A percentile compares a stretch with the other conserved stretches of the same genome.
phyloP scores from a whole-genome alignment of 352 stramenopile genomes.

The Globisporangium abappressorium region DNA sequence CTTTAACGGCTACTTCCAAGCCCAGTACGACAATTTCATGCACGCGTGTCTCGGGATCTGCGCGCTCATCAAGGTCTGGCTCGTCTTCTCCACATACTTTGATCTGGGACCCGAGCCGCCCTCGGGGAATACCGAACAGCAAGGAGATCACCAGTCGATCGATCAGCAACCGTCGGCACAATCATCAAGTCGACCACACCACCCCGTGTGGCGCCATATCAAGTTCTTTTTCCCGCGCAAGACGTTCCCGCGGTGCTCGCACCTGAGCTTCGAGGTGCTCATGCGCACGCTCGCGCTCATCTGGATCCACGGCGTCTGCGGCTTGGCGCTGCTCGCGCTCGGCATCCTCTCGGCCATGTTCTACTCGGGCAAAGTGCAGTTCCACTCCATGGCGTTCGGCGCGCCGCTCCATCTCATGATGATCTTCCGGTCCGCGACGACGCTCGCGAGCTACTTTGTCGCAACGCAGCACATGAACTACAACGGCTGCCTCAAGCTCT shows the following conservation, averaged over 20 bases:
- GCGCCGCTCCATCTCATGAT: conserved; percentile 63
- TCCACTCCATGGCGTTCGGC: conserved; percentile 43
- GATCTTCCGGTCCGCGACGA: conserved; percentile 54
- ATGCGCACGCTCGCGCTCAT: conserved; percentile 63
- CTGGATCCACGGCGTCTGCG: conserved; percentile 68
- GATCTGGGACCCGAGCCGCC: conserved; percentile 29
- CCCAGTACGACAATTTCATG: conserved; percentile 38
- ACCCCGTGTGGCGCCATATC: conserved; percentile 46
- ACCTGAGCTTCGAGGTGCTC: conserved; percentile 71
- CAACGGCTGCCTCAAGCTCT: conserved; percentile 51
- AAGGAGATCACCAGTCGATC: not conserved
- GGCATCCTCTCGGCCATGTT: conserved; percentile 39
- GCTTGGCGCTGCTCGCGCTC: conserved; percentile 46
- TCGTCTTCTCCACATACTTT: conserved; percentile 69
- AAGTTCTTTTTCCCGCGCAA: conserved; percentile 74
- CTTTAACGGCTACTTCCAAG: conserved; percentile 64
- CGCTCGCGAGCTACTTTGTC: conserved; percentile 50
- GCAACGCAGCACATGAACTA: conserved; percentile 64
- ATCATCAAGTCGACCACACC: conserved; percentile 11
- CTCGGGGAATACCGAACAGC: not conserved
- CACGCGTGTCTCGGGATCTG: conserved; percentile 53
- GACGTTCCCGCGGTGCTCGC: conserved; percentile 47
- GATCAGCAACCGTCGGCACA: not conserved
- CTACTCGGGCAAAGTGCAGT: conserved; percentile 48
- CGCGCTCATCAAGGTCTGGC: conserved; percentile 52